These are phyloP conservation scores for Darksidea phi DNA, from an alignment of 495 filamentous ascomycete species.

Conservation along the genomic window DNA sequence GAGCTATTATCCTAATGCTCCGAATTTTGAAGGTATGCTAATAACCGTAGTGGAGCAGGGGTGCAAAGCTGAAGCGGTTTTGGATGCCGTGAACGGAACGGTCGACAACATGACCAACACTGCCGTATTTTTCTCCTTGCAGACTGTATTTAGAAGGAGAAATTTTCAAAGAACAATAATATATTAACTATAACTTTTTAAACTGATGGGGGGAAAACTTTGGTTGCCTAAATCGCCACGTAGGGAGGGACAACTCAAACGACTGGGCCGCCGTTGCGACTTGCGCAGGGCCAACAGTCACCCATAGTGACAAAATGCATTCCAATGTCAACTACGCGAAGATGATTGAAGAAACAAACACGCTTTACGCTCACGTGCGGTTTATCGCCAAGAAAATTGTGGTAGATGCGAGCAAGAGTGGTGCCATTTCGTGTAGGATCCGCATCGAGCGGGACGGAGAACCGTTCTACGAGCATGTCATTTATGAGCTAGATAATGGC, in stretches of 20 bases:
- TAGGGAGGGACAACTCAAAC: not conserved
- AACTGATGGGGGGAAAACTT: slow-evolving; percentile 14
- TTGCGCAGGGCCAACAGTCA: too few relatives aligned
- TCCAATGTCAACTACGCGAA: too few relatives aligned
- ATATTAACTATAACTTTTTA: slow-evolving; percentile 22
- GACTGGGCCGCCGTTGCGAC: too few relatives aligned
- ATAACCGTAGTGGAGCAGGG: not conserved
- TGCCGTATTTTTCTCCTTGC: slow-evolving; percentile 17
- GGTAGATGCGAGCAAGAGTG: too few relatives aligned
- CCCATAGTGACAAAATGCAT: too few relatives aligned
- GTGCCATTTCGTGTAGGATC: too few relatives aligned
- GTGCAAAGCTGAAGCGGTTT: slow-evolving; percentile 15
- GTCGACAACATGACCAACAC: slow-evolving; percentile 18
- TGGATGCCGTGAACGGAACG: slow-evolving; percentile 15
- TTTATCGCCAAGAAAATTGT: too few relatives aligned
- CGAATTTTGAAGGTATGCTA: slow-evolving; percentile 10
- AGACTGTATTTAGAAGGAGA: slow-evolving; percentile 15
- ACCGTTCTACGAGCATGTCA: too few relatives aligned
- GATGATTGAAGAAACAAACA: too few relatives aligned
- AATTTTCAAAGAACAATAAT: slow-evolving; percentile 22
- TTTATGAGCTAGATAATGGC: too few relatives aligned
- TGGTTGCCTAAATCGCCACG: slow-evolving; percentile 11
- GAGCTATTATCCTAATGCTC: slow-evolving; percentile 17
- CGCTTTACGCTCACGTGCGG: too few relatives aligned
- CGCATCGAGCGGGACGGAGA: too few relatives aligned